Conservation (phyloP, 331 rosid genomes). For the Rosa hybrid region DNA sequence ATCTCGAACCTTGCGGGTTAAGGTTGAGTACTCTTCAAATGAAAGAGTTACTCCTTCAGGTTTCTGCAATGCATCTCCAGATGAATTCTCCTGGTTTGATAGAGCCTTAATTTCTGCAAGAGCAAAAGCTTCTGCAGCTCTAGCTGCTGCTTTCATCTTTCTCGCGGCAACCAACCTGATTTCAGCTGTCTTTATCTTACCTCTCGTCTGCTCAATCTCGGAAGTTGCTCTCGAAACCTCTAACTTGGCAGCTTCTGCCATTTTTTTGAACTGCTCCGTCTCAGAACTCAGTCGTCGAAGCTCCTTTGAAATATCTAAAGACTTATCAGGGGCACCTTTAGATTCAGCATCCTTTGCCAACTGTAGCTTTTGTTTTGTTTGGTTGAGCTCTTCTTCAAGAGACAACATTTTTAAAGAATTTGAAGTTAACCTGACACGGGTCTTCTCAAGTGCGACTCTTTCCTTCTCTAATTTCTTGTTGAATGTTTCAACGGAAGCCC, state of each 20-base stretch:
- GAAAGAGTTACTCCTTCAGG: conserved; percentile 60
- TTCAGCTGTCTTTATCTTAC: conserved; percentile 73
- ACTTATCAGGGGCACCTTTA: conserved; percentile 40
- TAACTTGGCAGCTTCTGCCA: conserved; percentile 60
- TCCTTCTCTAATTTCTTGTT: conserved; percentile 82
- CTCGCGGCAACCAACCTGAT: conserved; percentile 73
- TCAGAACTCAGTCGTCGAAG: conserved; percentile 59
- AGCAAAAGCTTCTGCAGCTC: conserved; percentile 76
- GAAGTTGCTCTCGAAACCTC: conserved; percentile 55
- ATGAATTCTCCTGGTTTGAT: conserved; percentile 38
- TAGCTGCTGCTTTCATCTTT: conserved; percentile 89
- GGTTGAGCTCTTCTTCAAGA: conserved; percentile 78
- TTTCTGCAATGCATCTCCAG: conserved; percentile 33
- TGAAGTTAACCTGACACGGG: conserved; percentile 60
- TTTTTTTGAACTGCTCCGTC: conserved; percentile 63
- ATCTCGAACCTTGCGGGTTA: conserved; percentile 52
- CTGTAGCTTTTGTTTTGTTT: conserved; percentile 61
- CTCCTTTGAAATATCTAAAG: conserved; percentile 55
- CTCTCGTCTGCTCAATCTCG: conserved; percentile 76
- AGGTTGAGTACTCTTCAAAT: conserved; percentile 59
- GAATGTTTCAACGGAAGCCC: conserved; percentile 57
- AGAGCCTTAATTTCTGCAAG: conserved; percentile 67
- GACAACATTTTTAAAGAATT: conserved; percentile 59
- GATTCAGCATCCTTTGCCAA: conserved; percentile 53
- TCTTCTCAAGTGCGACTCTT: conserved; percentile 69